Base-by-base conservation (phyloP, 1,284 basidiomycete species). In the Cutaneotrichosporon spelunceum region DNA sequence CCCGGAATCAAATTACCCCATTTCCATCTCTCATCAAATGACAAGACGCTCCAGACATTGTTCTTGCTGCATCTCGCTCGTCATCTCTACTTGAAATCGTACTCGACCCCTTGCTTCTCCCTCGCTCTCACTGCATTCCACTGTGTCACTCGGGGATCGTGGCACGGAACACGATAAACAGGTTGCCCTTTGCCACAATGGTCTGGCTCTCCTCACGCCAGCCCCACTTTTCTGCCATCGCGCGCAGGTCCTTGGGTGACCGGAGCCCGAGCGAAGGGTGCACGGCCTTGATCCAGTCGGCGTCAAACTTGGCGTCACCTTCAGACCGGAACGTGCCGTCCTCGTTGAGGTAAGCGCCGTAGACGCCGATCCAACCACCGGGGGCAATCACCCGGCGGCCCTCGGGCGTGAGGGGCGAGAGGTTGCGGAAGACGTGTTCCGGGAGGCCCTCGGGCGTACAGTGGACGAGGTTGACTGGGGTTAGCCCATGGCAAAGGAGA, bases 151-250 rank as follows among this genome's bases (percentile, higher is more conserved):
- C 16, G 5, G 45, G 21, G 21, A 24, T 26, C 45, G 27, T 49
- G 13, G 26, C 68, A 4, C 68, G 60, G 72, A 73, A 76, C 30
- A 76, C 68, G 6, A 75, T 69, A 61, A 67, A 74, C 64, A 71
- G 61, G 59, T 76, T 76, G n/a, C 74, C 74, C 58, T 68, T 71
- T 14, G 74, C 70, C 69, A 76, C 70, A 23, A 72, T 68, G 26
- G 29, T 24, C 44, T 70, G 64, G 30, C 24, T 30, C 47, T 63
- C 71, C 53, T 72, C 70, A 11, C 33, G 33, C 36, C 72, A 76
- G 1, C 74, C 74, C 72, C 71, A 74, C 54, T 59, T 61, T 16
- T 42, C 54, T 1, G 74, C 74, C 60, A 72, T 63, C 1, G 21
- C 61, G 1, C 62, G 64, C 49, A 76, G 67, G 7, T 59, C 64